Base-by-base conservation (phyloP, 345 rosid species). In the Aurinia saxatilis region DNA sequence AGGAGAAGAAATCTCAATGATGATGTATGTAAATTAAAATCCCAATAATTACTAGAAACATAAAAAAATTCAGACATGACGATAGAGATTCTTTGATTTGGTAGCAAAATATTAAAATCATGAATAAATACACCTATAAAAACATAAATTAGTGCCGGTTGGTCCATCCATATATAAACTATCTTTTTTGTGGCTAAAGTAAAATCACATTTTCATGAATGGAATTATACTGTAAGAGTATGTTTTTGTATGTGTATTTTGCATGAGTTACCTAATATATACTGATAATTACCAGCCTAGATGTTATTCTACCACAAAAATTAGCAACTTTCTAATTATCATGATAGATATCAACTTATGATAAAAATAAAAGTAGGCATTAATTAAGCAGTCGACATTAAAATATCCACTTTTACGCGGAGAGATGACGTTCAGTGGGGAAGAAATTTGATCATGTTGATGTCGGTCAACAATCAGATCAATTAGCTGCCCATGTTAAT, bases 31-130 rank as follows among this genome's bases (percentile, higher is more conserved):
- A 50, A 68, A 58, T 8, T 50, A 31, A 31, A 40, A 11, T 58
- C 5, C 8, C 40, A 21, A 41, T 50, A 68, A 23, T 60, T 44
- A 60, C 13, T 30, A 60, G 40, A 60, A 41, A 40, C 37, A 41
- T 60, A 67, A 67, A 68, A 60, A 67, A 29, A 50, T 5, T n/a
- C 8, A 27, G n/a, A 16, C 25, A 58, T 42, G 66, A 59, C 53
- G 66, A 34, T 33, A 33, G 52, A 59, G 15, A 59, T 68, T 68
- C 66, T 59, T n/a, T 68, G 57, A 66, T 29, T 57, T 56, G 64
- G n/a, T 38, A 48, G 23, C 40, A 45, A 21, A 17, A 18, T 18
- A 38, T 21, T 15, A 12, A 31, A 58, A 23, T 11, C 21, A 50
- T 10, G 38, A 33, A 31, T 7, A 13, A 38, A 16, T n/a, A 33